Evolutionary conservation across 345 rosid species (phyloP).

Genomic region (Reutealis trisperma): DNA sequence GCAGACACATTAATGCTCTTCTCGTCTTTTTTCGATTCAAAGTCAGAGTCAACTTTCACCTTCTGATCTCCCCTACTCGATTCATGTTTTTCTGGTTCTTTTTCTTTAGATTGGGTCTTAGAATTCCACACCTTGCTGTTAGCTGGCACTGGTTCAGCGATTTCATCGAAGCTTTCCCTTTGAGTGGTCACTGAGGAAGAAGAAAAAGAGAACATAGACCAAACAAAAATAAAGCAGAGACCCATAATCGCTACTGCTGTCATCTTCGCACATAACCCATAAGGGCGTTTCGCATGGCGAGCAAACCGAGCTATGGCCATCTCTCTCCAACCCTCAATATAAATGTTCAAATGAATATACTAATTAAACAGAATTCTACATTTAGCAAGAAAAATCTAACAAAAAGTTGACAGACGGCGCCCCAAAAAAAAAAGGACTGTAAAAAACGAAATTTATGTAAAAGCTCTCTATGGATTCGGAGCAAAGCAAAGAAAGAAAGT

Average conservation of each 20-base stretch:
- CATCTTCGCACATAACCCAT: conserved; percentile 72
- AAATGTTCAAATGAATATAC: conserved; percentile 1
- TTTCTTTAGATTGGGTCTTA: conserved; percentile 13
- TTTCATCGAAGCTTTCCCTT: conserved; percentile 86
- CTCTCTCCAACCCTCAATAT: conserved; percentile 28
- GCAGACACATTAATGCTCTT: conserved; percentile 42
- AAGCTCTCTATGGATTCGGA: not conserved
- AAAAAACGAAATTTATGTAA: not conserved
- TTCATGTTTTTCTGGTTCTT: conserved; percentile 35
- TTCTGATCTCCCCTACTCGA: conserved; percentile 27
- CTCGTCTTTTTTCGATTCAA: conserved; percentile 38
- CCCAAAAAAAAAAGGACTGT: not conserved
- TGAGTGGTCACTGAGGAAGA: conserved; percentile 61
- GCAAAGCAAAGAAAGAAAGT: not conserved
- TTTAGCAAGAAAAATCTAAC: not conserved
- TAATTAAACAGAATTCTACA: conserved; percentile 6
- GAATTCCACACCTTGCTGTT: conserved; percentile 30
- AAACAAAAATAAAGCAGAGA: conserved; percentile 76
- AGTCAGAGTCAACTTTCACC: conserved; percentile 38
- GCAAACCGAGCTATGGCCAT: conserved; percentile 67
- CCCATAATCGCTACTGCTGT: conserved; percentile 70
- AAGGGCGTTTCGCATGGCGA: conserved; percentile 75
- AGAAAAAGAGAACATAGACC: conserved; percentile 75
- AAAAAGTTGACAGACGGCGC: not conserved
- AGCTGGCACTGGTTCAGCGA: conserved; percentile 72